These are phyloP conservation scores for Chamaenerion angustifolium DNA, from an alignment of 345 rosid species.

Conservation along the genomic window DNA sequence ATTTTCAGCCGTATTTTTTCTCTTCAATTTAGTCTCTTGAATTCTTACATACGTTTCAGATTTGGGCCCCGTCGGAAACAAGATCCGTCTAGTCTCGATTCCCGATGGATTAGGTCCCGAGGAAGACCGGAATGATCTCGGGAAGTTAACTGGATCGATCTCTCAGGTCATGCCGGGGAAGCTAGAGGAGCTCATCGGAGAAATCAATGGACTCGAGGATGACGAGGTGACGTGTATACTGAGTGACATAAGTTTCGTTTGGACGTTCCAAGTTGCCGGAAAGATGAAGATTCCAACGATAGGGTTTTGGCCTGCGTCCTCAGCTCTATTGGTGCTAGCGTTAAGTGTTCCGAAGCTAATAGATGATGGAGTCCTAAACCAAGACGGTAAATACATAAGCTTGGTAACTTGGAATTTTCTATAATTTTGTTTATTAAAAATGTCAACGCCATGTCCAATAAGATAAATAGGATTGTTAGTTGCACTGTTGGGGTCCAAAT, in stretches of 20 bases:
- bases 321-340: slow-evolving; percentile 1
- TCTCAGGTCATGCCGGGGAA: slow-evolving; percentile 6
- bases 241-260: slow-evolving; percentile 5
- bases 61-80: background rate
- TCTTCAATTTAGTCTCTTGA: too few relatives aligned
- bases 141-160: background rate
- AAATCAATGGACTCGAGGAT: slow-evolving; percentile 1
- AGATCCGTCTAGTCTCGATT: slow-evolving; percentile 5
- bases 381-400: too few relatives aligned
- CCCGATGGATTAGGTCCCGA: slow-evolving; percentile 5
- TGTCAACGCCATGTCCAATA: too few relatives aligned
- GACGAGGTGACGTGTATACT: slow-evolving; percentile 4
- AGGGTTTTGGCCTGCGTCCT: slow-evolving; percentile 8
- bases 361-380: too few relatives aligned
- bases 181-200: slow-evolving; percentile 5
- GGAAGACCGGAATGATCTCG: slow-evolving; percentile 10
- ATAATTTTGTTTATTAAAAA: too few relatives aligned
- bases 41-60: background rate
- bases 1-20: too few relatives aligned
- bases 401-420: too few relatives aligned
- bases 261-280: slow-evolving; percentile 5
- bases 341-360: slow-evolving; percentile 6
- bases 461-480: too few relatives aligned
- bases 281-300: slow-evolving; percentile 7
- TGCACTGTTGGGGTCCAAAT: too few relatives aligned